Conservation (phyloP, 1,139 yeast species). For the Starmera stellimalicola region DNA sequence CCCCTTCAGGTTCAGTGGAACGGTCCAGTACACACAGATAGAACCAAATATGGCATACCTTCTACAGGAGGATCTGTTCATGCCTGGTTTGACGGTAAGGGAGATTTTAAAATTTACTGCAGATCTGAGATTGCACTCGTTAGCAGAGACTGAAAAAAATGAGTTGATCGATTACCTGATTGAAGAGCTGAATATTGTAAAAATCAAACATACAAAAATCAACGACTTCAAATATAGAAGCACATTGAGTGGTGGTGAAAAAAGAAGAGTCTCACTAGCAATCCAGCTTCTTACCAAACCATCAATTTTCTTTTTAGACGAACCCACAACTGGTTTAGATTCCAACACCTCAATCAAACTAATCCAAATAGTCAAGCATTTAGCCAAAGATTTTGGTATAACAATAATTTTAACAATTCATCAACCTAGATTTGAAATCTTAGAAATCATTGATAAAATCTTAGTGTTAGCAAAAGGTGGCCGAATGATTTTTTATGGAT, state of each 20-base stretch:
- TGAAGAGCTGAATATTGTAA: conserved; percentile 50
- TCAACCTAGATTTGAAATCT: conserved; percentile 77
- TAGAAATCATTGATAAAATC: conserved; percentile 53
- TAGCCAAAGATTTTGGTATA: conserved; percentile 51
- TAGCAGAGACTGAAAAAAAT: conserved; percentile 33
- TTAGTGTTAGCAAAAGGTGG: conserved; percentile 64
- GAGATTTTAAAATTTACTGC: conserved; percentile 66
- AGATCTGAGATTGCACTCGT: conserved; percentile 43
- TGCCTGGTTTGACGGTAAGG: conserved; percentile 58
- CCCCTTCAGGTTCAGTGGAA: conserved; percentile 29
- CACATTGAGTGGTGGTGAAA: conserved; percentile 54
- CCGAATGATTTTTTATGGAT: conserved; percentile 50
- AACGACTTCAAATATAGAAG: conserved; percentile 23
- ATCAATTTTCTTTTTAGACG: conserved; percentile 64
- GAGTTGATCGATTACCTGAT: conserved; percentile 48
- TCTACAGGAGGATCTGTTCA: conserved; percentile 61
- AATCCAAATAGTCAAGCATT: conserved; percentile 50
- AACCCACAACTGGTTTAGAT: conserved; percentile 80
- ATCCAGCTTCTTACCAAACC: conserved; percentile 68
- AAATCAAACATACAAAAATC: conserved; percentile 49
- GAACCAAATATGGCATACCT: conserved; percentile 41
- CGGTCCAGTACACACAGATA: conserved; percentile 12
- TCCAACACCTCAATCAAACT: conserved; percentile 64
- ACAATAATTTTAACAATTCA: conserved; percentile 72
- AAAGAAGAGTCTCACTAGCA: conserved; percentile 63